phyloP scores from a whole-genome alignment of 2,329 filamentous ascomycete genomes.

The Colletotrichum theobromicola region DNA sequence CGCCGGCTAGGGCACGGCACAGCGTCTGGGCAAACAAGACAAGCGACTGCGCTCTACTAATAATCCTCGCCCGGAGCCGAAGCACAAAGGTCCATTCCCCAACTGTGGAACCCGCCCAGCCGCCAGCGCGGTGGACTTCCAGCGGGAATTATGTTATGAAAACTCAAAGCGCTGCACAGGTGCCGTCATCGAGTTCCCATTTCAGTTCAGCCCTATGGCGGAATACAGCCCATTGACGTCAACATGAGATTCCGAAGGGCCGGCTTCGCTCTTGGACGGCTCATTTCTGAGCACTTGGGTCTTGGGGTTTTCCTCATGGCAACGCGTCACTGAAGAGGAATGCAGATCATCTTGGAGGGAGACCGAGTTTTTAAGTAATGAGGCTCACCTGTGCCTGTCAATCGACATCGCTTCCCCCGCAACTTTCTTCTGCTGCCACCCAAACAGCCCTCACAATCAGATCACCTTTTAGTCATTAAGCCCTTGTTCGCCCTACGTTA shows the following conservation, averaged over 20 bases:
- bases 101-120: conserved; percentile 11
- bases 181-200: conserved; percentile 6
- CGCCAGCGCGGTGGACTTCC: not conserved
- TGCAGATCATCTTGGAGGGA: not conserved
- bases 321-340: not conserved
- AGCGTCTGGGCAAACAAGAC: not conserved
- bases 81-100: not conserved
- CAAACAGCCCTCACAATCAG: not conserved
- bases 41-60: not conserved
- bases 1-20: not conserved
- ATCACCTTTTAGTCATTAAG: not conserved
- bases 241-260: not conserved
- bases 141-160: conserved; percentile 22
- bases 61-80: not conserved
- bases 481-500: not conserved
- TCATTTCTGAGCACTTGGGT: not conserved
- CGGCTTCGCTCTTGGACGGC: not conserved
- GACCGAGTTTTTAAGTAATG: not conserved
- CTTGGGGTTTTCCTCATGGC: not conserved
- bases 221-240: conserved; percentile 6
- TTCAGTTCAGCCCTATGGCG: conserved; percentile 11
- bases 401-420: not conserved
- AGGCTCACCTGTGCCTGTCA: not conserved
- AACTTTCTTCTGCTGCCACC: not conserved
- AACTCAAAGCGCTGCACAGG: not conserved